Evolutionary conservation across 2,329 filamentous ascomycete genomes (phyloP).

Genomic region (Penicillium expansum): DNA sequence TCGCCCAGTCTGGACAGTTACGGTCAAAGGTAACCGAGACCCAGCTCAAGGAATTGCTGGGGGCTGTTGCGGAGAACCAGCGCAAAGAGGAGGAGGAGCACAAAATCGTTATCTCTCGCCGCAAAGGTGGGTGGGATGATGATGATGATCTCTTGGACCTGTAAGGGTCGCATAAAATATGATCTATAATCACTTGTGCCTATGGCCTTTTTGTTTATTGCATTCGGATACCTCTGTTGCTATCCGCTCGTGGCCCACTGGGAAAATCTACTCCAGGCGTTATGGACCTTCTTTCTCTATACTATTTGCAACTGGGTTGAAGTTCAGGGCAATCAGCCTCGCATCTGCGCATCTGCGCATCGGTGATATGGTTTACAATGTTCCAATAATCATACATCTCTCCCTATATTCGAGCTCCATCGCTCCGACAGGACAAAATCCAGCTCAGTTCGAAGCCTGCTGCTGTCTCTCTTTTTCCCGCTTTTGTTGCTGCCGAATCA

Average conservation of each 20-base stretch:
- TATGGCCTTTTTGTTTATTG: not conserved
- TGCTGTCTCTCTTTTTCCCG: slow-evolving; percentile 54
- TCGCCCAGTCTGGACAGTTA: slow-evolving; percentile 84
- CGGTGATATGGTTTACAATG: slow-evolving; percentile 10
- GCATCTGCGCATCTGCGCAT: slow-evolving; percentile 3
- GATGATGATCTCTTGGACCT: slow-evolving; percentile 54
- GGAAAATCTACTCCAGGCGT: slow-evolving; percentile 15
- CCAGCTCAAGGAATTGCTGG: slow-evolving; percentile 88
- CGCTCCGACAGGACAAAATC: not conserved
- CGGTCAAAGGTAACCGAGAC: slow-evolving; percentile 83
- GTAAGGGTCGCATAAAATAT: slow-evolving; percentile 21
- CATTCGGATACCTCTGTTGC: slow-evolving; percentile 3
- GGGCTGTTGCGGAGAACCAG: slow-evolving; percentile 75
- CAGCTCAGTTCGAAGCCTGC: slow-evolving; percentile 16
- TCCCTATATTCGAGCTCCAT: not conserved
- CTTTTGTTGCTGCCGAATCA: slow-evolving; percentile 66
- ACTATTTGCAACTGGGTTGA: slow-evolving; percentile 6
- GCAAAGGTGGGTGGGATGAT: slow-evolving; percentile 79
- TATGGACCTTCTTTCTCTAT: slow-evolving; percentile 8
- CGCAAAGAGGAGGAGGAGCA: slow-evolving; percentile 58
- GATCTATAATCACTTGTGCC: not conserved
- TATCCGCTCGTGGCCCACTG: not conserved
- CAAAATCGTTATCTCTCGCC: slow-evolving; percentile 81
- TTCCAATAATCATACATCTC: slow-evolving; percentile 19
- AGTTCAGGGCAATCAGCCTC: not conserved